A percentile compares a stretch with the other conserved stretches of the same genome.
phyloP scores from a whole-genome alignment of 129 eudicot species.

The Deinandra increscens region DNA sequence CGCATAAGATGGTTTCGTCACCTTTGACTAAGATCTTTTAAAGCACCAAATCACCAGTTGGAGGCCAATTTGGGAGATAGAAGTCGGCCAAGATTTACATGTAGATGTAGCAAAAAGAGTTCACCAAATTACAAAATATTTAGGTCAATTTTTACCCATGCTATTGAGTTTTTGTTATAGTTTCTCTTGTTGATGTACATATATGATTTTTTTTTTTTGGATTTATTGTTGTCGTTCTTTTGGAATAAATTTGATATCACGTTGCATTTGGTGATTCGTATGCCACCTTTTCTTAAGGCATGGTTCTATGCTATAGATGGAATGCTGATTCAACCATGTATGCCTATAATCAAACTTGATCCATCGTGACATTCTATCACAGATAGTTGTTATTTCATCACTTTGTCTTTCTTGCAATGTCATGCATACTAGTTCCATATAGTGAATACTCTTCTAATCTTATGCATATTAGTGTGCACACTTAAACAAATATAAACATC shows the following conservation, averaged over 20 bases:
- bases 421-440: not conserved
- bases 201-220: slow-evolving; percentile 8
- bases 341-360: not conserved
- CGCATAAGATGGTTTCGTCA: not conserved
- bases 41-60: not conserved
- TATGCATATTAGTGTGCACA: not conserved
- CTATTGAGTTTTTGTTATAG: not conserved
- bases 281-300: not conserved
- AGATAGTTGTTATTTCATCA: not conserved
- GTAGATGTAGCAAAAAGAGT: slow-evolving; percentile 10
- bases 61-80: not conserved
- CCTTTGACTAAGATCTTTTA: not conserved
- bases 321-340: slow-evolving; percentile 14
- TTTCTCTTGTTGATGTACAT: not conserved
- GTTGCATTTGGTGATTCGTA: slow-evolving; percentile 10
- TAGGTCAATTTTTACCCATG: not conserved
- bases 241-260: not conserved
- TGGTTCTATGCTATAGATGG: slow-evolving; percentile 18
- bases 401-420: slow-evolving; percentile 9
- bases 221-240: not conserved
- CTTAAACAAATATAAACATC: not conserved
- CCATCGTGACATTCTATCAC: not conserved
- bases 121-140: not conserved
- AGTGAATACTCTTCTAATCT: not conserved
- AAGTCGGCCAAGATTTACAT: slow-evolving; percentile 6